Evolutionary conservation across 2,329 filamentous ascomycete species (phyloP).

Genomic region (Aspergillus ochraceoroseus): DNA sequence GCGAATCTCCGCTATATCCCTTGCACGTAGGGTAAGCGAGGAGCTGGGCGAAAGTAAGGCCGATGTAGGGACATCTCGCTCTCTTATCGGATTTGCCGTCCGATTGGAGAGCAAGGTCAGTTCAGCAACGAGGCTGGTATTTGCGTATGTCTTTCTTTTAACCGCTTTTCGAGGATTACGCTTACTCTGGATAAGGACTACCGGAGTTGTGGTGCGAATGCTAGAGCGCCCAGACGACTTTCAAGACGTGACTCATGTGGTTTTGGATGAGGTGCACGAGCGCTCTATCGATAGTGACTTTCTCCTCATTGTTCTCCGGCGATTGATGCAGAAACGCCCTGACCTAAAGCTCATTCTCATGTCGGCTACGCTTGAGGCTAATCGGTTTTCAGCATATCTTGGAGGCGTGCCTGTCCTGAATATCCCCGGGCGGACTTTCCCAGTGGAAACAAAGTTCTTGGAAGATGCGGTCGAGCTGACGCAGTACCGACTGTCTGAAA

Average conservation of each 20-base stretch:
- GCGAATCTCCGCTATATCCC: slow-evolving; percentile 90
- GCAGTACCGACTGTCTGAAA: slow-evolving; percentile 65
- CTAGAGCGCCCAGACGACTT: slow-evolving; percentile 83
- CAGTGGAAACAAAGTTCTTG: slow-evolving; percentile 78
- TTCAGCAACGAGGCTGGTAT: slow-evolving; percentile 76
- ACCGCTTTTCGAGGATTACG: background rate
- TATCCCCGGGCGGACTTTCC: slow-evolving; percentile 89
- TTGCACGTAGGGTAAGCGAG: slow-evolving; percentile 88
- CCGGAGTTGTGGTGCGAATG: slow-evolving; percentile 96
- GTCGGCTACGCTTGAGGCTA: slow-evolving; percentile 94
- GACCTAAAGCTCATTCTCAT: slow-evolving; percentile 92
- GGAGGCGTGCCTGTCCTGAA: slow-evolving; percentile 79
- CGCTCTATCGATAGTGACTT: slow-evolving; percentile 96
- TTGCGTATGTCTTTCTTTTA: slow-evolving; percentile 57
- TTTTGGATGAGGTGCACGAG: slow-evolving; percentile 98
- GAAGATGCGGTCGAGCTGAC: slow-evolving; percentile 91
- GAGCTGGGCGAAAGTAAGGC: slow-evolving; percentile 81
- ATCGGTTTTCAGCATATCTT: slow-evolving; percentile 84
- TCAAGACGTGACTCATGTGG: slow-evolving; percentile 82
- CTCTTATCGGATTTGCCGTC: slow-evolving; percentile 90
- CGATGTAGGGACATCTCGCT: slow-evolving; percentile 75
- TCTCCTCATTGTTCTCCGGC: slow-evolving; percentile 82
- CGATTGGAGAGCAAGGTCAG: slow-evolving; percentile 83
- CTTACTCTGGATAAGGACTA: slow-evolving; percentile 40
- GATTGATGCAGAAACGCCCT: slow-evolving; percentile 68